These are phyloP conservation scores for Calocybe gambosa DNA, from an alignment of 1,284 basidiomycete species.

Conservation along the genomic window DNA sequence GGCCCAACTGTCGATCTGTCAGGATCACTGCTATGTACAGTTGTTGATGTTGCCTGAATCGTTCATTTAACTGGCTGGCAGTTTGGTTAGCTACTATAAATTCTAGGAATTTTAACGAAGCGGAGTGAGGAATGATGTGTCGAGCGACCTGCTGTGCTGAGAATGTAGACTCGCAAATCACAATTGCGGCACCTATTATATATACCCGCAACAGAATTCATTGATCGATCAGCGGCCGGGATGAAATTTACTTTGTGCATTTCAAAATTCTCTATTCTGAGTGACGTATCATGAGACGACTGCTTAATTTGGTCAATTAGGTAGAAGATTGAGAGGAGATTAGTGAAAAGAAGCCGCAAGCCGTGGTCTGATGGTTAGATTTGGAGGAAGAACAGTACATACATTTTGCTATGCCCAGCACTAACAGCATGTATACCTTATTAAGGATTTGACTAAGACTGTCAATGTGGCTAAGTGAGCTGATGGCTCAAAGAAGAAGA, in stretches of 20 bases:
- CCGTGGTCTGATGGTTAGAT: conserved; percentile 9
- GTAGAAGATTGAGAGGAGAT: not conserved
- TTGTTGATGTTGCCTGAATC: not conserved
- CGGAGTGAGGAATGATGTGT: too few relatives aligned
- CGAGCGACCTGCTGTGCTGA: too few relatives aligned
- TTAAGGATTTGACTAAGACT: not conserved
- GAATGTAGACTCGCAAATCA: too few relatives aligned
- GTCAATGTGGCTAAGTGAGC: conserved; percentile 3
- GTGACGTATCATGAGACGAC: not conserved
- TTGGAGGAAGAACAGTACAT: not conserved
- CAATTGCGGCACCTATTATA: not conserved
- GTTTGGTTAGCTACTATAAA: not conserved
- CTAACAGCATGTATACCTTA: not conserved
- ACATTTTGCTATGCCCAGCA: not conserved
- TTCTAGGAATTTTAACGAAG: not conserved
- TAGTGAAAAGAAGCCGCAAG: conserved; percentile 2
- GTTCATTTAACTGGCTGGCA: not conserved
- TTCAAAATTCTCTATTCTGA: not conserved
- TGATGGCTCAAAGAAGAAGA: conserved; percentile 4
- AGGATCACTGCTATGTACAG: conserved; percentile 2
- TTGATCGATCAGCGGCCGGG: conserved; percentile 8
- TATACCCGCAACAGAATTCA: not conserved
- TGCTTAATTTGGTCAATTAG: not conserved
- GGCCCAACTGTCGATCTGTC: conserved; percentile 13
- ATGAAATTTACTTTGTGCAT: not conserved